Evolutionary conservation across 345 rosid species (phyloP).

Genomic region (Acer saccharum): DNA sequence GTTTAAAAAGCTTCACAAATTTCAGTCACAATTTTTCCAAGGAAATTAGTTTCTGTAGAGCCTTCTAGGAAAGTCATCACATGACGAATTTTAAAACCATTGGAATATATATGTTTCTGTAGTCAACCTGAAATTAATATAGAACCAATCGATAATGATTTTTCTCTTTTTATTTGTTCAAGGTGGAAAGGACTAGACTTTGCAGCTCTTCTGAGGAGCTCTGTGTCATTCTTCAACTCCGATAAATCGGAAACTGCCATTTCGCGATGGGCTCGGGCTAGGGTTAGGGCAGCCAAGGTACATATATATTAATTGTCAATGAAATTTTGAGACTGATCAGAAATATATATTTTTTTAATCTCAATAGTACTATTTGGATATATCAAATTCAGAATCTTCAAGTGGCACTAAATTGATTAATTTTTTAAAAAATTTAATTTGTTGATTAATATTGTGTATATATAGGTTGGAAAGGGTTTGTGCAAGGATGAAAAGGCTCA

Average conservation of each 20-base stretch:
- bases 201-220: slow-evolving; percentile 30
- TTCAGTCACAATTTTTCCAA: too few species aligned
- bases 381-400: not conserved
- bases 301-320: too few species aligned
- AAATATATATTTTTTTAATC: too few species aligned
- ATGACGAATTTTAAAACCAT: too few species aligned
- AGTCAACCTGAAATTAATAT: too few species aligned
- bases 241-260: slow-evolving; percentile 35
- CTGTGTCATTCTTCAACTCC: slow-evolving; percentile 38
- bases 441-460: not conserved
- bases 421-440: not conserved
- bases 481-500: slow-evolving; percentile 52
- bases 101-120: too few species aligned
- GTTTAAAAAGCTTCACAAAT: too few species aligned
- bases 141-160: too few species aligned
- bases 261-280: slow-evolving; percentile 53
- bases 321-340: not conserved
- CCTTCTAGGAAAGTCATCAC: too few species aligned
- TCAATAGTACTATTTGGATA: too few species aligned
- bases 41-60: too few species aligned
- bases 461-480: slow-evolving; percentile 53
- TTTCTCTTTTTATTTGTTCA: not conserved
- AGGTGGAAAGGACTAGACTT: slow-evolving; percentile 44
- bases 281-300: slow-evolving; percentile 47
- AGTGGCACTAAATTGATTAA: not conserved